phyloP scores from a whole-genome alignment of 192 early-diverging fungal species.

The Gamsiella multidivaricata region DNA sequence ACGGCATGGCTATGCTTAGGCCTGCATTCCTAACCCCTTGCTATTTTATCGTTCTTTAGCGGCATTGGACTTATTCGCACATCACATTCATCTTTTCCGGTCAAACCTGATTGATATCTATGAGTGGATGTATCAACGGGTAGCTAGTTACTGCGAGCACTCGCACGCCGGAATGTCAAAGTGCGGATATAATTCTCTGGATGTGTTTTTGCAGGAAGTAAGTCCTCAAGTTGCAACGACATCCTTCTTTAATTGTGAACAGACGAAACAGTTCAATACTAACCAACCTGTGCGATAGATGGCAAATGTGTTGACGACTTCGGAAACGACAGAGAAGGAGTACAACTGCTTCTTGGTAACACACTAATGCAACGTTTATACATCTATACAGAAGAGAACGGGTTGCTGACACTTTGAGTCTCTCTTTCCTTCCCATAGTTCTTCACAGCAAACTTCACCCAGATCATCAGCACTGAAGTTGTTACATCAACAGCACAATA shows the following conservation, averaged over 20 bases:
- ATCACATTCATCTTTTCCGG: conserved; percentile 52
- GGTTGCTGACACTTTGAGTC: too few species aligned
- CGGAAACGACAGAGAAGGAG: conserved; percentile 32
- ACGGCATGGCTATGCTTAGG: too few species aligned
- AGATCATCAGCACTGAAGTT: conserved; percentile 52
- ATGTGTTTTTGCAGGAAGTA: conserved; percentile 46
- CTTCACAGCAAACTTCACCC: conserved; percentile 60
- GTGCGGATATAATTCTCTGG: conserved; percentile 49
- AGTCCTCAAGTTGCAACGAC: too few species aligned
- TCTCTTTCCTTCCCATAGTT: conserved; percentile 41
- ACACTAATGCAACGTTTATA: background rate
- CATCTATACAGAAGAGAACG: background rate
- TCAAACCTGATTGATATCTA: conserved; percentile 40
- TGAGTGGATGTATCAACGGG: conserved; percentile 36
- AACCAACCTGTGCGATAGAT: too few species aligned
- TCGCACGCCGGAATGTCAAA: conserved; percentile 46
- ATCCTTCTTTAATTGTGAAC: too few species aligned
- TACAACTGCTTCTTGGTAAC: conserved; percentile 48
- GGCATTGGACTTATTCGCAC: conserved; percentile 48
- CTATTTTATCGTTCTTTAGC: conserved; percentile 22
- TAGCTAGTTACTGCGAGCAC: conserved; percentile 45
- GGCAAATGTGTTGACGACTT: conserved; percentile 27
- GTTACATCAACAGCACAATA: conserved; percentile 27
- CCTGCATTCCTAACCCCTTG: background rate
- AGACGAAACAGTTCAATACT: too few species aligned